Evolutionary conservation across 768 basidiomycete genomes (phyloP).

Genomic region (Collybiopsis confluens): DNA sequence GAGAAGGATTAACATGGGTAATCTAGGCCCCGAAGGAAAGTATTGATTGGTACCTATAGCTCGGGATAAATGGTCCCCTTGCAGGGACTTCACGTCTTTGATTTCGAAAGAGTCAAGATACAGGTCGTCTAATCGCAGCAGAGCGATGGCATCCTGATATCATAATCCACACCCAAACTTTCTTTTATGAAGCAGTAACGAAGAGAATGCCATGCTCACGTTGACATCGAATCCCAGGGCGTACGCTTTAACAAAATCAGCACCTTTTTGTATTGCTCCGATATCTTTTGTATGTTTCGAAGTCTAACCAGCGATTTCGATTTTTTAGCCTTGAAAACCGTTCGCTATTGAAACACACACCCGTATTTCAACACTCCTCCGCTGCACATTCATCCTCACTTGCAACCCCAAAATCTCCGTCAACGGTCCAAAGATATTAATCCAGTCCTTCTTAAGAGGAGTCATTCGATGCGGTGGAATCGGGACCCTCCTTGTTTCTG

Average conservation of each 20-base stretch:
- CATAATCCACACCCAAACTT: conserved; percentile 1
- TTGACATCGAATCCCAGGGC: conserved; percentile 94
- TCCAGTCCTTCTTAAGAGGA: conserved; percentile 94
- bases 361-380: conserved; percentile 87
- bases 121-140: conserved; percentile 91
- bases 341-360: conserved; percentile 42
- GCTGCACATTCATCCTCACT: conserved; percentile 93
- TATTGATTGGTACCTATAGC: conserved; percentile 68
- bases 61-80: conserved; percentile 96
- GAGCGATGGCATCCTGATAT: conserved; percentile 85
- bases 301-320: conserved; percentile 46
- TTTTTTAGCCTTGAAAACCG: not conserved
- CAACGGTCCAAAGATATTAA: conserved; percentile 90
- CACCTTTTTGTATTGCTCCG: conserved; percentile 92
- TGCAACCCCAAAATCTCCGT: conserved; percentile 94
- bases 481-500: conserved; percentile 83
- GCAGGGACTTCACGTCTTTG: conserved; percentile 97
- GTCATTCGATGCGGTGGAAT: conserved; percentile 98
- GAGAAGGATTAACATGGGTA: conserved; percentile 8
- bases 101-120: conserved; percentile 99
- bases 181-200: not conserved
- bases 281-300: conserved; percentile 93
- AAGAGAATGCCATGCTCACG: conserved; percentile 34
- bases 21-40: not conserved
- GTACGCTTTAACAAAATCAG: conserved; percentile 95